Conservation (phyloP, 2,329 filamentous ascomycete genomes). For the Trichoderma sp. region DNA sequence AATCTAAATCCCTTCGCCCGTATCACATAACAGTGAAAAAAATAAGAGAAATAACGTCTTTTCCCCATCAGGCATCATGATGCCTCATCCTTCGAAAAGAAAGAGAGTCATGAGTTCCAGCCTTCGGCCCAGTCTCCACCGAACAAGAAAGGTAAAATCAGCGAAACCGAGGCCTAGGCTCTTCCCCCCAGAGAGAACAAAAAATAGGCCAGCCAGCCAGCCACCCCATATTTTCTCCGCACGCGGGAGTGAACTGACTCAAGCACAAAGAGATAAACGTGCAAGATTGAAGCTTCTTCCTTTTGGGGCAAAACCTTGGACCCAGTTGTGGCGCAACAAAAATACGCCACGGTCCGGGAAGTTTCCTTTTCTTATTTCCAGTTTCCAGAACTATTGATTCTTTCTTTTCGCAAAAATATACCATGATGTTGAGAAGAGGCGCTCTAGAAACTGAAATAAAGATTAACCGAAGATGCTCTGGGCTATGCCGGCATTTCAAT, state of each 20-base stretch:
- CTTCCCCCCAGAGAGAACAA: background rate
- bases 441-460: background rate
- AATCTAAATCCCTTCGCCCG: background rate
- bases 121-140: background rate
- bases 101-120: background rate
- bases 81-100: background rate
- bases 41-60: too few relatives aligned
- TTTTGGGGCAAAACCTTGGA: background rate
- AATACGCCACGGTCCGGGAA: background rate
- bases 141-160: background rate
- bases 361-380: background rate
- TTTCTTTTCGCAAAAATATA: background rate
- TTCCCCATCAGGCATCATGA: background rate
- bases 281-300: background rate
- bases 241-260: background rate
- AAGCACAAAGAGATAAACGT: background rate
- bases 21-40: background rate
- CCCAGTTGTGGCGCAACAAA: background rate
- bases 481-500: background rate
- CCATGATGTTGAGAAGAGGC: background rate
- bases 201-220: background rate
- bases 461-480: background rate
- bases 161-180: background rate
- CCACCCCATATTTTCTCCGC: slow-evolving; percentile 18
- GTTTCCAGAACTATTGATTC: background rate